Conservation (phyloP, 2,329 filamentous ascomycete species). For the Aspergillus carbonarius region DNA sequence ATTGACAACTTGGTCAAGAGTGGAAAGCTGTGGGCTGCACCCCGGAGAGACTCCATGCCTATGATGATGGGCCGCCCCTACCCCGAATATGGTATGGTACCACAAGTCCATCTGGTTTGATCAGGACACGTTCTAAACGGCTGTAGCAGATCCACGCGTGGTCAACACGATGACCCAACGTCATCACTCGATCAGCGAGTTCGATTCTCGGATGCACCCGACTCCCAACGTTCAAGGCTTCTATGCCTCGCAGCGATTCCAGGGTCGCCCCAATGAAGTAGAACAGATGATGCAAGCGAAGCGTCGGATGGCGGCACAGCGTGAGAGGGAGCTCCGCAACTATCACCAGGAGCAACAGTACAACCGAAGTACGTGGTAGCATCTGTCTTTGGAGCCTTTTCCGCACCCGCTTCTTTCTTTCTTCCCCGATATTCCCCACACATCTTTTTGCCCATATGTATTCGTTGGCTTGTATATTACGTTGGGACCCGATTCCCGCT, state of each 20-base stretch:
- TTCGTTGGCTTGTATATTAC: conserved; percentile 46
- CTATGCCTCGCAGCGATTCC: conserved; percentile 90
- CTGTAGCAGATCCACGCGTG: conserved; percentile 66
- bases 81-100: conserved; percentile 59
- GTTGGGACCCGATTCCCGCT: conserved; percentile 32
- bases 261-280: conserved; percentile 82
- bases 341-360: conserved; percentile 99
- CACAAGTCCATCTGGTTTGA: conserved; percentile 20
- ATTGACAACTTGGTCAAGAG: conserved; percentile 96
- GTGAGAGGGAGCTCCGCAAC: conserved; percentile 97
- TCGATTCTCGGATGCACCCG: conserved; percentile 72
- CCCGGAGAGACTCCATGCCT: conserved; percentile 78
- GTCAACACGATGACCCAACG: conserved; percentile 63
- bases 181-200: conserved; percentile 83
- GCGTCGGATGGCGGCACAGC: conserved; percentile 97
- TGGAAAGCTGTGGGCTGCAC: conserved; percentile 78
- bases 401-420: conserved; percentile 24
- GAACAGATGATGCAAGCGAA: conserved; percentile 99
- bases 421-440: conserved; percentile 37
- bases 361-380: conserved; percentile 79
- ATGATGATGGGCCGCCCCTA: conserved; percentile 60
- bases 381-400: conserved; percentile 31
- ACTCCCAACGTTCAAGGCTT: conserved; percentile 85
- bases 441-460: conserved; percentile 42
- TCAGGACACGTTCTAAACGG: conserved; percentile 26